These are phyloP conservation scores for Scytalidium lignicola DNA, from an alignment of 2,329 filamentous ascomycete genomes.

Conservation along the genomic window DNA sequence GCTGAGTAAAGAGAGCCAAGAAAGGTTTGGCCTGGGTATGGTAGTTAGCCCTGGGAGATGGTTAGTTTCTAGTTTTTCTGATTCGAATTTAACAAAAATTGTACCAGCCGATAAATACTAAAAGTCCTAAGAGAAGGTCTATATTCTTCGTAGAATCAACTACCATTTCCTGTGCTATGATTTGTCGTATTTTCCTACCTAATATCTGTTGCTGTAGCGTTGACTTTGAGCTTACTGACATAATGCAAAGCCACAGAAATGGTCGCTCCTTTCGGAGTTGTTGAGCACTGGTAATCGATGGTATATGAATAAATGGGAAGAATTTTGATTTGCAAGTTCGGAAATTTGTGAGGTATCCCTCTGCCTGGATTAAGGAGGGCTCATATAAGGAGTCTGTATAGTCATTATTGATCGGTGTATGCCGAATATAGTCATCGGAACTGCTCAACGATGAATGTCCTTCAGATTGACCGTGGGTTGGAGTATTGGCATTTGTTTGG, in stretches of 20 bases:
- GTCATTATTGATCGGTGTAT: background rate
- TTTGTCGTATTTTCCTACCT: slow-evolving; percentile 36
- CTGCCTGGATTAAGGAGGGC: slow-evolving; percentile 32
- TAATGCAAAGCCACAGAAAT: slow-evolving; percentile 46
- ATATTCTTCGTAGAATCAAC: slow-evolving; percentile 43
- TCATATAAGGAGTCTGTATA: slow-evolving; percentile 2
- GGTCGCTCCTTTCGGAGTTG: slow-evolving; percentile 37
- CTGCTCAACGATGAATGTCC: background rate
- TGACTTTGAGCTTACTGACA: slow-evolving; percentile 40
- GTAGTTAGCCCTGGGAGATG: slow-evolving; percentile 30
- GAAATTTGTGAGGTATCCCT: slow-evolving; percentile 37
- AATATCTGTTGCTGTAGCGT: slow-evolving; percentile 34
- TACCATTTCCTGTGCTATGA: slow-evolving; percentile 41
- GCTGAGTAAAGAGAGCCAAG: slow-evolving; percentile 7
- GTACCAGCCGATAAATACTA: slow-evolving; percentile 43
- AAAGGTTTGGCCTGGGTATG: slow-evolving; percentile 17
- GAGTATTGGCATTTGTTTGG: too few relatives aligned
- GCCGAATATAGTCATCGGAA: background rate
- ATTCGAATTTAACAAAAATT: slow-evolving; percentile 8
- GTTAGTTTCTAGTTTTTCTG: slow-evolving; percentile 4
- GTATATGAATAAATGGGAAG: slow-evolving; percentile 41
- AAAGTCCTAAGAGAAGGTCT: slow-evolving; percentile 47
- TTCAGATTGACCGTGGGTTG: background rate
- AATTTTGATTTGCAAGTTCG: slow-evolving; percentile 34
- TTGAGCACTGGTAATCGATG: slow-evolving; percentile 31